Evolutionary conservation across 2,329 filamentous ascomycete genomes (phyloP), one percentile per base, ranked within the genome.

Genomic region (Penicillium sp.): DNA sequence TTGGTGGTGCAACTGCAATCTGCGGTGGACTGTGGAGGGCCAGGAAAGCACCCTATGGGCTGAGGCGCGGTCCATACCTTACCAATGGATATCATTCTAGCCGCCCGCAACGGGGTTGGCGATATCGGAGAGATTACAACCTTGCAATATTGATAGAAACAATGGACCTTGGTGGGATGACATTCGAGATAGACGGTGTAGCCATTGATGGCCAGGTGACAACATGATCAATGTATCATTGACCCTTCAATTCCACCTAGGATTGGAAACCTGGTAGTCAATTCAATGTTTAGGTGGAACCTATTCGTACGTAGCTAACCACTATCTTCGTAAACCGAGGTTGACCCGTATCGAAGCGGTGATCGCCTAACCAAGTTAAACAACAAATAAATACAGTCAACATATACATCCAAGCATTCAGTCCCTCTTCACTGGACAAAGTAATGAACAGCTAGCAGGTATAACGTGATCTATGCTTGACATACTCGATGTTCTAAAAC

Each of bases 41-140:
- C 38, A 35, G 56, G 59, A 58, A 57, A 60, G 47, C 41, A 62
- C 25, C 57, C 41, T 42, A 57, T 58, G 57, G 56, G 57, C 38
- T 57, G 42, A 34, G 22, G 38, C 17, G n/a, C 31, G 47, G 20
- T 31, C 31, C 31, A 31, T 20, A 37, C 20, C 17, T 22, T 22
- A 22, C 22, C 22, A 22, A 22, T 22, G 22, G 22, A 35, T 57
- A 25, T 25, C 47, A 22, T 41, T 54, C 42, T 45, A 45, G 38
- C 47, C 54, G 39, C 54, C 28, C n/a, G 25, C 45, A 34, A 14
- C 15, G 8, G 28, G 47, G 28, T 14, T 34, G 47, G 28, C 47
- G 47, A 49, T 49, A 35, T 35, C 47, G 47, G 47, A 49, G 43
- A 47, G 22, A 11, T 47, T 31, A 28, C 12, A 47, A 28, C 31